A percentile compares a stretch with the other conserved stretches of the same genome.
phyloP scores from a whole-genome alignment of 352 stramenopile species.

The Globisporangium middletonii region DNA sequence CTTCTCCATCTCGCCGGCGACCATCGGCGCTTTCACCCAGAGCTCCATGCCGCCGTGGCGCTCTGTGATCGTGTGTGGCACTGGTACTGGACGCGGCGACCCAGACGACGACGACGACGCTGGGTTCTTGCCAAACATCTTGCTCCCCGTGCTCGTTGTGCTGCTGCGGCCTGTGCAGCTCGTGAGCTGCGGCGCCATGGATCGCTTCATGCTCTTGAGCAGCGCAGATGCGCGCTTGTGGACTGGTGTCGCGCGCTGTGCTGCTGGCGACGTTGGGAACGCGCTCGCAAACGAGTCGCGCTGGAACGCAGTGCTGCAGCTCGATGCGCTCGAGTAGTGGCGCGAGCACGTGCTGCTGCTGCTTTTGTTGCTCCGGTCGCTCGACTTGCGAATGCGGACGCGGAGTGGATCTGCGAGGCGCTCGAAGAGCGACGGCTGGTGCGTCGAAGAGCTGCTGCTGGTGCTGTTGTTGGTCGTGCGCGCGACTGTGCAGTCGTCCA shows the following conservation, averaged over 20 bases:
- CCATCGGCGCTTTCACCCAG: conserved; percentile 69
- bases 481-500: background rate
- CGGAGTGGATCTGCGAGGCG: conserved; percentile 5
- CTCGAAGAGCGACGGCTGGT: conserved; percentile 1
- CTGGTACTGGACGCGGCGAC: conserved; percentile 22
- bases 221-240: conserved; percentile 2
- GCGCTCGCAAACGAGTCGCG: conserved; percentile 12
- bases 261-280: conserved; percentile 7
- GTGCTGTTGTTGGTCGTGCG: background rate
- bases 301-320: background rate
- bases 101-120: conserved; percentile 9
- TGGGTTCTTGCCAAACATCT: background rate
- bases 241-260: background rate
- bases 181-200: conserved; percentile 1
- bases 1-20: conserved; percentile 67
- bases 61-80: conserved; percentile 79
- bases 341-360: conserved; percentile 7
- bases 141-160: conserved; percentile 5
- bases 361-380: background rate
- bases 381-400: conserved; percentile 4
- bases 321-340: conserved; percentile 1
- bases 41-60: conserved; percentile 57
- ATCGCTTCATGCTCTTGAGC: conserved; percentile 6
- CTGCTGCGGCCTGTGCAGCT: conserved; percentile 2
- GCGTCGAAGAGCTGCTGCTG: background rate